Base-by-base conservation (phyloP, 495 filamentous ascomycete species). In the Neurospora sp. region DNA sequence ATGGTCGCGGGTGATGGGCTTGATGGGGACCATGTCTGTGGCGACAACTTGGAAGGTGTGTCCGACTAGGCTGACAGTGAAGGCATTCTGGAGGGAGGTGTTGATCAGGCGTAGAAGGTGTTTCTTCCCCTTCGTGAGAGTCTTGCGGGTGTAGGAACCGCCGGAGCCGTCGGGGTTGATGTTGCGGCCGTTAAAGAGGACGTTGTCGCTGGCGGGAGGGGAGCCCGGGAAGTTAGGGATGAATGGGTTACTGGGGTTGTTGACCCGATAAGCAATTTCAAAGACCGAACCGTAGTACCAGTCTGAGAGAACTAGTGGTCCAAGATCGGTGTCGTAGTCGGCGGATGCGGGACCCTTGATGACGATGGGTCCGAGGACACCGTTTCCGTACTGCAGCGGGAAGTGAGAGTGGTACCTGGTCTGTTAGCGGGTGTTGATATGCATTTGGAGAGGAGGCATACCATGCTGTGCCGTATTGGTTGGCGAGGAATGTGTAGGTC, bases 341-440 rank as follows among this genome's bases (percentile, higher is more conserved):
- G 77, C 80, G 37, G 81, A 83, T 1, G 80, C 76, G 1, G 89
- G 89, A 0, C 89, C 89, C 61, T 89, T 82, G 75, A 91, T 86
- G 39, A 87, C 80, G 31, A 91, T 80, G 2, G 88, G 80, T 1
- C 88, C 89, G 22, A 80, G 69, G 3, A 80, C 59, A 69, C 87
- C 88, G 38, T 86, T 83, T 9, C 81, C 79, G 74, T 88, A 89
- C 73, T 89, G 87, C 4, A 82, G 82, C 12, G 81, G 81, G 77
- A 86, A 88, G 72, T 90, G 88, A 14, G 83, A 82, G 69, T 89
- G 88, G 69, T 87, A 89, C 85, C 85, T 79, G 22, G 48, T 68
- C 3, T 31, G 44, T 69, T 40, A 71, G 71, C 40, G 8, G 42
- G 39, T 9, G 48, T n/a, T 48, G 22, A 40, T 9, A 31, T 27